phyloP scores from a whole-genome alignment of 1,284 basidiomycete genomes.

The Amylostereum chailletii region DNA sequence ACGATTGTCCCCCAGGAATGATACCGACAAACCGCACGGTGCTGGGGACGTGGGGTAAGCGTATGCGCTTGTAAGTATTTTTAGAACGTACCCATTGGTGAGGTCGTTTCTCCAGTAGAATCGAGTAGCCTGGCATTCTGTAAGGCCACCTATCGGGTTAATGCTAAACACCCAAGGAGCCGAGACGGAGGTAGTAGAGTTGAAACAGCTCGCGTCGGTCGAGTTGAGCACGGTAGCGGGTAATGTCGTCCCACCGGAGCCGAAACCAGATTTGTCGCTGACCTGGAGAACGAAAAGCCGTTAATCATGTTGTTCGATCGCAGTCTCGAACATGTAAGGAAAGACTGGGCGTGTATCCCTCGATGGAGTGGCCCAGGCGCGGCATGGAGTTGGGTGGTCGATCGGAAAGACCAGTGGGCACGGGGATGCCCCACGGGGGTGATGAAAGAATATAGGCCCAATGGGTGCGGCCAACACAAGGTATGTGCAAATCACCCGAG shows the following conservation, averaged over 20 bases:
- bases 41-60: slow-evolving; percentile 22
- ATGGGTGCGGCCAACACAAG: too few species aligned
- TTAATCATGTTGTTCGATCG: too few species aligned
- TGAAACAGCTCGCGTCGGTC: slow-evolving; percentile 51
- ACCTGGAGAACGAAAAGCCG: slow-evolving; percentile 32
- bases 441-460: too few species aligned
- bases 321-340: too few species aligned
- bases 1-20: slow-evolving; percentile 73
- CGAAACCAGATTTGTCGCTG: slow-evolving; percentile 62
- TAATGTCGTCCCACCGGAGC: slow-evolving; percentile 65
- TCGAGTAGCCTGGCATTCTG: slow-evolving; percentile 50
- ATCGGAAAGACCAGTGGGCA: too few species aligned
- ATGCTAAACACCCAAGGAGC: slow-evolving; percentile 55
- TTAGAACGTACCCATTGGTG: slow-evolving; percentile 43
- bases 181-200: slow-evolving; percentile 34
- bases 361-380: too few species aligned
- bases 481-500: too few species aligned
- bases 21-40: slow-evolving; percentile 56
- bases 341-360: too few species aligned
- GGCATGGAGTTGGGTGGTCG: too few species aligned
- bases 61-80: not conserved
- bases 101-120: slow-evolving; percentile 50
- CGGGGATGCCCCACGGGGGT: too few species aligned
- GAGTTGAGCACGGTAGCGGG: slow-evolving; percentile 45
- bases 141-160: slow-evolving; percentile 48